phyloP scores from a whole-genome alignment of 768 basidiomycete species.

The Phylloporus rhodoxanthus region DNA sequence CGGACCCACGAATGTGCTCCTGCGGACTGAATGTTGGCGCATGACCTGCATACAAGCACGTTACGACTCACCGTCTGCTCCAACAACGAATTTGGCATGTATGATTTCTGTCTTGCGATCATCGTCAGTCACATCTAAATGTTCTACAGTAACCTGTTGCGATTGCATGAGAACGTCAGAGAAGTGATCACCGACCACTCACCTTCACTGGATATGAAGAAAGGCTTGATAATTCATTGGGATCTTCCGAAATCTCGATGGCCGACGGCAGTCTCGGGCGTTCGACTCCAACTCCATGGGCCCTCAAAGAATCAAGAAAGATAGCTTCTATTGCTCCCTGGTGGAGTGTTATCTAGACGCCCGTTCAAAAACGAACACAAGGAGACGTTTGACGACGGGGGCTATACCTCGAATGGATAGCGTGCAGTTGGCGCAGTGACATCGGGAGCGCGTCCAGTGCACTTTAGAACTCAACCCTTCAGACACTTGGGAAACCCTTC shows the following conservation, averaged over 20 bases:
- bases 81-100: slow-evolving; percentile 33
- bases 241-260: slow-evolving; percentile 33
- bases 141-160: slow-evolving; percentile 22
- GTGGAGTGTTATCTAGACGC: slow-evolving; percentile 30
- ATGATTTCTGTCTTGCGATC: slow-evolving; percentile 30
- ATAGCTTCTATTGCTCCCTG: slow-evolving; percentile 40
- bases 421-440: slow-evolving; percentile 57
- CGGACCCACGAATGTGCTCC: slow-evolving; percentile 47
- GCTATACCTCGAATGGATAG: slow-evolving; percentile 61
- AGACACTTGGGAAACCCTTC: background rate
- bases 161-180: background rate
- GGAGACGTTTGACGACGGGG: background rate
- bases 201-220: slow-evolving; percentile 31
- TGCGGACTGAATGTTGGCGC: slow-evolving; percentile 1
- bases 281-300: slow-evolving; percentile 31
- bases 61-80: slow-evolving; percentile 28
- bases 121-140: slow-evolving; percentile 22
- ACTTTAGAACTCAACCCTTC: slow-evolving; percentile 32
- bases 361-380: background rate
- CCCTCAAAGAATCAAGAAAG: slow-evolving; percentile 37
- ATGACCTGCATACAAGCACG: background rate
- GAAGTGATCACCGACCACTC: background rate
- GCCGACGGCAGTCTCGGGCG: slow-evolving; percentile 30
- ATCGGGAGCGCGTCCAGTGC: slow-evolving; percentile 57
- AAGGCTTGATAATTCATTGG: slow-evolving; percentile 31